phyloP scores from a whole-genome alignment of 2,329 filamentous ascomycete genomes.

The Trichoderma lentiforme region DNA sequence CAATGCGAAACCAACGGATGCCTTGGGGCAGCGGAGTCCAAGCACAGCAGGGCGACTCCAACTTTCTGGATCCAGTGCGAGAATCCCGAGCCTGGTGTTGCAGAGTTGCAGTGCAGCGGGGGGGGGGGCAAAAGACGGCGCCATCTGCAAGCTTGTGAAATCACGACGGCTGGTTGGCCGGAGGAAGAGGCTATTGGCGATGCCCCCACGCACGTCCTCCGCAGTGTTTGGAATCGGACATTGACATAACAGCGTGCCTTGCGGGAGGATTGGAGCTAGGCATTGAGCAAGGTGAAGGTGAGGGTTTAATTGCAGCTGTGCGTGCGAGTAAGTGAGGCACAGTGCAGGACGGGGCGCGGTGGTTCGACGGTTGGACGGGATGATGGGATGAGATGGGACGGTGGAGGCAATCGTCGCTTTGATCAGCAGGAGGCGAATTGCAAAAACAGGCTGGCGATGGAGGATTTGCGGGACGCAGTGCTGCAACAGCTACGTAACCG shows the following conservation, averaged over 20 bases:
- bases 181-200: not conserved
- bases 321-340: not conserved
- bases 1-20: constrained; percentile 2
- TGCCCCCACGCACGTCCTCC: not conserved
- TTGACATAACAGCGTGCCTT: not conserved
- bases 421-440: not conserved
- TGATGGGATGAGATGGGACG: not conserved
- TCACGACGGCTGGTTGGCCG: not conserved
- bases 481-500: not conserved
- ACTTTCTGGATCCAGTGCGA: not conserved
- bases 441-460: not conserved
- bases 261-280: constrained; percentile 1
- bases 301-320: constrained; percentile 1
- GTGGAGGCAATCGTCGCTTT: not conserved
- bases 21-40: not conserved
- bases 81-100: not conserved
- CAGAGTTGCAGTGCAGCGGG: not conserved
- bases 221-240: not conserved
- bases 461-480: not conserved
- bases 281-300: not conserved
- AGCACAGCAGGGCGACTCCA: not conserved
- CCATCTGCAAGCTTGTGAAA: constrained; percentile 3
- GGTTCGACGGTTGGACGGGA: not conserved
- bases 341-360: not conserved
- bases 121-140: not conserved